phyloP scores from a whole-genome alignment of 371 early-diverging fungal species.

The Mortierella sp. region DNA sequence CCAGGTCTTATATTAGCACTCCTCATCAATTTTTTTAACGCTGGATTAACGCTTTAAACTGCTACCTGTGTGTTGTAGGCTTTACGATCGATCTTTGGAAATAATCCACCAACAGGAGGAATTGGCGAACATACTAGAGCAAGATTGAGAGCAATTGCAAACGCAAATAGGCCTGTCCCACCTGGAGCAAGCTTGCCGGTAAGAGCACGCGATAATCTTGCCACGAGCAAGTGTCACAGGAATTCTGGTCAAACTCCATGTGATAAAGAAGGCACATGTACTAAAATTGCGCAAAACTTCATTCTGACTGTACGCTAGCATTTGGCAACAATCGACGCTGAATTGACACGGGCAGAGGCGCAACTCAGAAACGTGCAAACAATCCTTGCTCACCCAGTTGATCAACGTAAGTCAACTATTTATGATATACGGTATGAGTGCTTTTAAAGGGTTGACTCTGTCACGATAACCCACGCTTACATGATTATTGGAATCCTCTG shows the following conservation, averaged over 20 bases:
- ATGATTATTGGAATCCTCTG: neutral
- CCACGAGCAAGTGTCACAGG: slow-evolving; percentile 26
- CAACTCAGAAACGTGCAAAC: slow-evolving; percentile 52
- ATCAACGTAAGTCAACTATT: slow-evolving; percentile 38
- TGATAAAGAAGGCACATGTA: slow-evolving; percentile 9
- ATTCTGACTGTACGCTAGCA: slow-evolving; percentile 18
- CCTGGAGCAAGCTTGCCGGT: slow-evolving; percentile 44
- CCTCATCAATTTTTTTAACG: too few species aligned
- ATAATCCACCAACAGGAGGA: slow-evolving; percentile 6
- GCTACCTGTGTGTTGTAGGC: slow-evolving; percentile 17
- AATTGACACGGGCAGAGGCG: slow-evolving; percentile 40
- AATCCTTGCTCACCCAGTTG: slow-evolving; percentile 48
- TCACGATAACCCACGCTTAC: neutral
- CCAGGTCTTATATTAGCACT: neutral
- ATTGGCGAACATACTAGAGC: slow-evolving; percentile 16
- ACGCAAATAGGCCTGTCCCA: slow-evolving; percentile 19
- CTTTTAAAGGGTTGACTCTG: neutral
- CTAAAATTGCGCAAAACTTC: neutral
- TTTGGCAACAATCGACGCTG: slow-evolving; percentile 49
- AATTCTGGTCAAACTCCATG: slow-evolving; percentile 3
- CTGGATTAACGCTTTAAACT: neutral
- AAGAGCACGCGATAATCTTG: slow-evolving; percentile 11
- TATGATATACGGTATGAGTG: neutral
- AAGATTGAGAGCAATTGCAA: slow-evolving; percentile 25
- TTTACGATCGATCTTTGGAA: slow-evolving; percentile 31